Percentiles rank a stretch among this genome's conserved stretches.
These are phyloP conservation scores for Penicillium nucicola DNA, from an alignment of 495 filamentous ascomycete species.

Conservation along the genomic window DNA sequence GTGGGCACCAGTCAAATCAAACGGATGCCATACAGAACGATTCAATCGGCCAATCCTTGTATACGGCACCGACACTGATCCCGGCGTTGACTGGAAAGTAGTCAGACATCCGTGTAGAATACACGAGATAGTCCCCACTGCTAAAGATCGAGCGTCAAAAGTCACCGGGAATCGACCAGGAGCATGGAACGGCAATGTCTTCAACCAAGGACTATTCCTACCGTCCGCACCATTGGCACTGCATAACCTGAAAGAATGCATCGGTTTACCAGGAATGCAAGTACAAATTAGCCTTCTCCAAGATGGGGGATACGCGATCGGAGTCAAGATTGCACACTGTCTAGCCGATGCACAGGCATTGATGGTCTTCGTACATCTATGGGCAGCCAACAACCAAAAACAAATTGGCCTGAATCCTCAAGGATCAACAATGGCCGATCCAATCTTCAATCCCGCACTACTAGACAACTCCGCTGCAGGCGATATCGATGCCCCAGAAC, in stretches of 20 bases:
- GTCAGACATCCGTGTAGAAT: not conserved
- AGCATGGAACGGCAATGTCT: slow-evolving; percentile 6
- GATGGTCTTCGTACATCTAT: slow-evolving; percentile 44
- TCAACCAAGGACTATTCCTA: slow-evolving; percentile 1
- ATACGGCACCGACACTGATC: not conserved
- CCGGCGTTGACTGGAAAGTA: slow-evolving; percentile 4
- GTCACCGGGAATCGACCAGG: slow-evolving; percentile 4
- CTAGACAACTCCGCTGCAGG: slow-evolving; percentile 27
- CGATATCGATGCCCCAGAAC: slow-evolving; percentile 22
- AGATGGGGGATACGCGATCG: slow-evolving; percentile 40
- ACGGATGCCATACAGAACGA: slow-evolving; percentile 24
- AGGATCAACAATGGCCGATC: not conserved
- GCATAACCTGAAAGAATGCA: not conserved
- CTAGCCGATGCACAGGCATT: slow-evolving; percentile 47
- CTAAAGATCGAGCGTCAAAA: not conserved
- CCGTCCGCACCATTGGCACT: not conserved
- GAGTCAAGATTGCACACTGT: slow-evolving; percentile 42
- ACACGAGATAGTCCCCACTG: slow-evolving; percentile 1
- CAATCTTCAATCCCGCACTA: slow-evolving; percentile 25
- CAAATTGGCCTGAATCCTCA: not conserved
- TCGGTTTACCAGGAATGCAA: slow-evolving; percentile 24
- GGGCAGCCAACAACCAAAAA: slow-evolving; percentile 29
- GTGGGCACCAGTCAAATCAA: slow-evolving; percentile 1
- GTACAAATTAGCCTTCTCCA: slow-evolving; percentile 38
- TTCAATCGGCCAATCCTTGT: slow-evolving; percentile 29